These are phyloP conservation scores for Candida oleophila DNA, from an alignment of 805 yeast genomes.

Conservation along the genomic window DNA sequence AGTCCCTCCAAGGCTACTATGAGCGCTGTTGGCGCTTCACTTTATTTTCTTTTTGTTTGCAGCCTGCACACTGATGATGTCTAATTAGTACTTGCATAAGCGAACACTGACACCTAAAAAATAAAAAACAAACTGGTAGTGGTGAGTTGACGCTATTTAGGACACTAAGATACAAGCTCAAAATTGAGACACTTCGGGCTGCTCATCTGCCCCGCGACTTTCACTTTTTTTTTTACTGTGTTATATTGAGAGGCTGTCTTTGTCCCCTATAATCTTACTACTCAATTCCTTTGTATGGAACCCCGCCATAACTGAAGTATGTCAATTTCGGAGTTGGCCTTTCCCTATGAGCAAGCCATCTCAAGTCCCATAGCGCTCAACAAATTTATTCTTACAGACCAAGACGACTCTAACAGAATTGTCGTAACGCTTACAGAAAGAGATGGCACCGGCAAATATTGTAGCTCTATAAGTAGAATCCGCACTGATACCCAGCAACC, in stretches of 20 bases:
- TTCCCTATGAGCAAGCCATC: conserved; percentile 24
- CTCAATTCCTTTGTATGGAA: too few species aligned
- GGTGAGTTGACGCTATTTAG: too few species aligned
- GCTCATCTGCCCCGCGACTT: too few species aligned
- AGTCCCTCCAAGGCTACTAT: not conserved
- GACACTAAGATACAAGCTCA: too few species aligned
- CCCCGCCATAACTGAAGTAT: conserved; percentile 5
- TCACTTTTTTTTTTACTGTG: not conserved
- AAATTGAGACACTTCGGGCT: too few species aligned
- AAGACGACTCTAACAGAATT: conserved; percentile 20
- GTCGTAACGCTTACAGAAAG: conserved; percentile 18
- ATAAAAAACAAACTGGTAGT: too few species aligned
- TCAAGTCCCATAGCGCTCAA: conserved; percentile 16
- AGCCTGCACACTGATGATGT: too few species aligned
- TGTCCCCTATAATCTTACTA: not conserved
- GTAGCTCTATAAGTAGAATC: conserved; percentile 18
- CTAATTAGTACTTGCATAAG: too few species aligned
- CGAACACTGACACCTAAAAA: too few species aligned
- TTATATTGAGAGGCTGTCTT: not conserved
- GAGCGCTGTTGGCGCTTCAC: too few species aligned
- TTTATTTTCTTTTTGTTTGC: too few species aligned
- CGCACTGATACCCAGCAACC: conserved; percentile 14
- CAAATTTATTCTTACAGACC: conserved; percentile 26
- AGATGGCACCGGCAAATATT: conserved; percentile 9
- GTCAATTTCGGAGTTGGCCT: conserved; percentile 18